Base-by-base conservation (phyloP, 768 basidiomycete species). In the Termitomyces sp. region DNA sequence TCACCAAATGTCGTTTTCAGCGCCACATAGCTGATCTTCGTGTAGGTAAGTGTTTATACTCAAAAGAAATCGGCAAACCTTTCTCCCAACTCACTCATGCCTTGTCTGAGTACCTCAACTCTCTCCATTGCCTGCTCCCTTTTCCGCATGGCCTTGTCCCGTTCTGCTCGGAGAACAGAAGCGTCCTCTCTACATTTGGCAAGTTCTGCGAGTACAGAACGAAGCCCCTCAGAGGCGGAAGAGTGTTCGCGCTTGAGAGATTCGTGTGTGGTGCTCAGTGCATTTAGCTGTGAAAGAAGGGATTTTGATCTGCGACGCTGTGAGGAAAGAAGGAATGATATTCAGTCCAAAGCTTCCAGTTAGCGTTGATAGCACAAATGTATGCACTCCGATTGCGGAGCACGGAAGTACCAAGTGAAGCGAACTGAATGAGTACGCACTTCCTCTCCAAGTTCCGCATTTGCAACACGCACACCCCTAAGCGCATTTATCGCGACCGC, bases 401-500 rank as follows among this genome's bases (percentile, higher is more conserved):
- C 5, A 5, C 22, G 4, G 5, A 51, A 37, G 22, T 20, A 6
- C 1, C 22, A 39, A 31, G 18, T 29, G 4, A 28, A 26, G 1
- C 29, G 7, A 41, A 39, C 7, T 15, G 28, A 13, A n/a, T 24
- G n/a, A 44, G n/a, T 1, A 56, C 61, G 13, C 13, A 65, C 64
- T 52, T 62, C 58, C 13, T 59, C 59, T 7, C 4, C 24, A n/a
- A 65, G 55, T 29, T 65, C 61, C 4, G 55, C 53, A 46, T 52
- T 62, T 13, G 55, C 55, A 1, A 45, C 39, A 18, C 60, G 57
- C 49, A 65, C 45, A n/a, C 55, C 55, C 24, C 50, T 55, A 7
- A 65, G 52, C 5, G 57, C 55, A 52, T 53, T 62, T 22, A 62
- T 61, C 8, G 58, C 64, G 24, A 65, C 52, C 39, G 55, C 45